Evolutionary conservation across 1,284 basidiomycete genomes (phyloP), one percentile per base, ranked within the genome.

Genomic region (Ceratobasidium sp.): DNA sequence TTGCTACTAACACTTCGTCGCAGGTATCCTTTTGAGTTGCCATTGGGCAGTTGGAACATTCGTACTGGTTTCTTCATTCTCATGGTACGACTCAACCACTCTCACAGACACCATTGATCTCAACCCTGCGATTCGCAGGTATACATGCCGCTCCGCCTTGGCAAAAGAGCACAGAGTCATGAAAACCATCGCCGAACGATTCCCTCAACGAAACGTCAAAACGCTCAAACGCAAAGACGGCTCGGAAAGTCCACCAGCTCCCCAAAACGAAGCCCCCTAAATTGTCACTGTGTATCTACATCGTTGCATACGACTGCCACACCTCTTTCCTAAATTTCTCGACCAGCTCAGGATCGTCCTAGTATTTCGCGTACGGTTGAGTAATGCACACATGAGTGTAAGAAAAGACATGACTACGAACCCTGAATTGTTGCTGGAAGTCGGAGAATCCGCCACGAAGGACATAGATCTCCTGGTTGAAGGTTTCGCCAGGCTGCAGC

Each of bases 381-480:
- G 35, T 28, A 8, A 57, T 47, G 61, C 57, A 50, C 73, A 32
- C 32, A 61, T 32, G 49, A 46, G 46, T 14, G 8, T 72, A 38
- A 18, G 35, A n/a, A n/a, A 8, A 55, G 18, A 30, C 41, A 21
- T 28, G 30, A 23, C 0, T 13, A 73, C 79, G 67, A 75, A 89
- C 91, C 83, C 86, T 90, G 83, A 85, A 92, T 76, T 86, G 86
- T 16, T 81, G 80, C 77, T 92, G 91, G 79, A 93, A 94, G 63
- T 83, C 84, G 9, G 84, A 81, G 80, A 94, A 94, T 8, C 92
- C 92, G 70, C 88, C 90, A 1, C 84, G 84, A 57, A 94, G 85
- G 70, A 94, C 84, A 64, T 84, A 82, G 9, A 93, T 86, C 73
- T 89, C 84, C 72, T 91, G 85, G n/a, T 74, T 79, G 7, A 78